Evolutionary conservation across 2,329 filamentous ascomycete genomes (phyloP).

Genomic region (Fusarium penzigii): DNA sequence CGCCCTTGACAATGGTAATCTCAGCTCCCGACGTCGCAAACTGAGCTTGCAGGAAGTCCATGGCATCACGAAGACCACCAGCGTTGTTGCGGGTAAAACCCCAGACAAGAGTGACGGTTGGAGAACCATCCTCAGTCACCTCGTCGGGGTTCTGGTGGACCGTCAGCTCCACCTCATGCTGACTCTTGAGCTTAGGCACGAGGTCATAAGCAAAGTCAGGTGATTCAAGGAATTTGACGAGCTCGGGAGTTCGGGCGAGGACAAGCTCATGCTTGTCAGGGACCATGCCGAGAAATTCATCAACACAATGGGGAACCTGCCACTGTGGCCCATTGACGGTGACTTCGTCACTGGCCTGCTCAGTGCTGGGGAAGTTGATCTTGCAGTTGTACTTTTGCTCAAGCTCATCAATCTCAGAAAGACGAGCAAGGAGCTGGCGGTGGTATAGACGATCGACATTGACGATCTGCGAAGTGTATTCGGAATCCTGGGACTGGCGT

Average conservation of each 20-base stretch:
- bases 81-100: conserved; percentile 96
- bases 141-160: conserved; percentile 66
- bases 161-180: conserved; percentile 88
- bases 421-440: conserved; percentile 85
- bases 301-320: conserved; percentile 95
- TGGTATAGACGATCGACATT: conserved; percentile 95
- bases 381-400: conserved; percentile 99
- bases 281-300: conserved; percentile 96
- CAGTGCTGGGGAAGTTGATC: conserved; percentile 96
- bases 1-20: conserved; percentile 81
- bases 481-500: conserved; percentile 67
- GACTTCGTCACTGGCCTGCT: conserved; percentile 94
- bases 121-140: conserved; percentile 56
- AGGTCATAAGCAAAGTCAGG: conserved; percentile 79
- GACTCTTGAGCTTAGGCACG: conserved; percentile 79
- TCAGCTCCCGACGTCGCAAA: conserved; percentile 90
- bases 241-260: conserved; percentile 71
- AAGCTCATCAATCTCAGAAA: conserved; percentile 87
- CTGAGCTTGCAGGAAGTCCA: conserved; percentile 87
- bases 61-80: conserved; percentile 90
- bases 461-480: conserved; percentile 93
- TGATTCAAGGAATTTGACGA: conserved; percentile 81
- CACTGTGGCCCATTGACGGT: conserved; percentile 96
- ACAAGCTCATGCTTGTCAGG: conserved; percentile 93
- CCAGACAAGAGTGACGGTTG: conserved; percentile 67